A percentile compares a stretch with the other conserved stretches of the same genome.
Conservation (phyloP, 345 rosid species). For the Rhodamnia argentea region DNA sequence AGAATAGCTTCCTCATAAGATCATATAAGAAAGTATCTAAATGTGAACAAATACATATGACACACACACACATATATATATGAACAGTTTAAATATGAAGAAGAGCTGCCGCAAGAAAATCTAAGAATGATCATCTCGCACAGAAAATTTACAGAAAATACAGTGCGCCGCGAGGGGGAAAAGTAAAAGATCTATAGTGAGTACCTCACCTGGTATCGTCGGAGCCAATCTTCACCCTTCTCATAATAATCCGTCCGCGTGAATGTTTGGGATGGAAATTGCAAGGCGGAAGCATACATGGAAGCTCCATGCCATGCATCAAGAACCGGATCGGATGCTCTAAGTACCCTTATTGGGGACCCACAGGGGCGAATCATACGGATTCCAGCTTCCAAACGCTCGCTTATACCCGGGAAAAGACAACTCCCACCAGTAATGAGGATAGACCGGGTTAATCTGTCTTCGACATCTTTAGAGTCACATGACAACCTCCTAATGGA, state of each 20-base stretch:
- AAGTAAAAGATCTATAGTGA: slow-evolving; percentile 12
- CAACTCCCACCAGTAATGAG: slow-evolving; percentile 76
- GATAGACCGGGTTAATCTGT: slow-evolving; percentile 60
- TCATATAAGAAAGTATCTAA: background rate
- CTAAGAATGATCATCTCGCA: background rate
- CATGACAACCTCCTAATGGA: slow-evolving; percentile 56
- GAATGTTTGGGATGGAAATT: slow-evolving; percentile 55
- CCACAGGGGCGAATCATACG: slow-evolving; percentile 85
- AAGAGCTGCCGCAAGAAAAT: background rate
- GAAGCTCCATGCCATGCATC: slow-evolving; percentile 99
- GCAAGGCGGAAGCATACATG: slow-evolving; percentile 40
- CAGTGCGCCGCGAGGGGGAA: background rate
- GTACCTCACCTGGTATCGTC: slow-evolving; percentile 56
- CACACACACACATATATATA: background rate
- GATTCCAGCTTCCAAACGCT: slow-evolving; percentile 69
- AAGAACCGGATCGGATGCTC: slow-evolving; percentile 69
- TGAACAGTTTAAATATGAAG: background rate
- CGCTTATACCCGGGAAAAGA: slow-evolving; percentile 54
- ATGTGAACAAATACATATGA: background rate
- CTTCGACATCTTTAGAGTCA: slow-evolving; percentile 31
- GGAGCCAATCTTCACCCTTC: slow-evolving; percentile 95
- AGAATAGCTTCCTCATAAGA: background rate
- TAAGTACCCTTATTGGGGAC: slow-evolving; percentile 45
- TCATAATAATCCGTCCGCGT: slow-evolving; percentile 61
- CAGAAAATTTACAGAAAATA: background rate